These are phyloP conservation scores for Aspergillus sp. DNA, from an alignment of 2,329 filamentous ascomycete species.

Conservation along the genomic window DNA sequence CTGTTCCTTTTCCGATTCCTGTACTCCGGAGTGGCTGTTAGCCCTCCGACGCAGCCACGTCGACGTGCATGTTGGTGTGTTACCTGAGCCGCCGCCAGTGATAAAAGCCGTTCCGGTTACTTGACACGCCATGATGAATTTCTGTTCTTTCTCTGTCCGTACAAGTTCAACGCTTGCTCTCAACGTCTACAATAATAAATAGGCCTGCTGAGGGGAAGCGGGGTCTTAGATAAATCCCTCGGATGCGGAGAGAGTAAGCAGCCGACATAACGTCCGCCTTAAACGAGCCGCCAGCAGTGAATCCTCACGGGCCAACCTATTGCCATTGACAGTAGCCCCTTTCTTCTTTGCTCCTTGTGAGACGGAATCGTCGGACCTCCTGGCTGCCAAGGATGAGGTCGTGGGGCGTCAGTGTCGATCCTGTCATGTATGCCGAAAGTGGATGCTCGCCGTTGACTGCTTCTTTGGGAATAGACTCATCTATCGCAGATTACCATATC, in stretches of 20 bases:
- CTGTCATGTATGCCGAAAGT: not conserved
- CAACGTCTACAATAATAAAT: too few relatives aligned
- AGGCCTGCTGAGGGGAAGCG: too few relatives aligned
- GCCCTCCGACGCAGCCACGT: not conserved
- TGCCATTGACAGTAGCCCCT: too few relatives aligned
- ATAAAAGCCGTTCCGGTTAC: constrained; percentile 28
- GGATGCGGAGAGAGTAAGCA: too few relatives aligned
- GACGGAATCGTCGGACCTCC: not conserved
- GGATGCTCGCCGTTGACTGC: not conserved
- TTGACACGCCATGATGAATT: constrained; percentile 11
- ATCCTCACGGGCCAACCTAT: too few relatives aligned
- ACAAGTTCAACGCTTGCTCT: too few relatives aligned
- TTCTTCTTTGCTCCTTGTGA: not conserved
- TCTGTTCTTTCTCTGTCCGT: not conserved
- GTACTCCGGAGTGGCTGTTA: not conserved
- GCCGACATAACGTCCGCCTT: too few relatives aligned
- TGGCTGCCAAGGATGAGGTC: not conserved
- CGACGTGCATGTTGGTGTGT: not conserved
- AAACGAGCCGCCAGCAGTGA: too few relatives aligned
- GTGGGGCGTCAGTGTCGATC: not conserved
- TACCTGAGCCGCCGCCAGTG: constrained; percentile 25
- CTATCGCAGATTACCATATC: not conserved
- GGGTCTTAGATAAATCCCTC: too few relatives aligned
- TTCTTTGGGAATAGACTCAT: not conserved
- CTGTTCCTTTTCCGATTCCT: constrained; percentile 56